Percentiles rank a stretch among this genome's conserved stretches.
These are phyloP conservation scores for Grosmannia serpens DNA, from an alignment of 2,329 filamentous ascomycete species.

Conservation along the genomic window DNA sequence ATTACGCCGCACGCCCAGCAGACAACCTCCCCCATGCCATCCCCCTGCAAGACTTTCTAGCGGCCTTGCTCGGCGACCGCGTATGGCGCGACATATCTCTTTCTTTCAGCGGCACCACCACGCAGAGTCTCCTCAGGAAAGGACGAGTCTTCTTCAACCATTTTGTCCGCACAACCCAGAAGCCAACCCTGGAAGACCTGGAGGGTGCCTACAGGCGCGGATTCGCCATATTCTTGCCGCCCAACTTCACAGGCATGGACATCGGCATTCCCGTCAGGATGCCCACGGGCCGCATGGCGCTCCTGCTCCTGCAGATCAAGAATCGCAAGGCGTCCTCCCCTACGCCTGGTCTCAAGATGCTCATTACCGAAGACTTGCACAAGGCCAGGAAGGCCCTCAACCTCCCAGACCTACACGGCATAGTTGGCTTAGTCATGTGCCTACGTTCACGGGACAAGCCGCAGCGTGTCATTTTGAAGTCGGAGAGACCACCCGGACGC, in stretches of 20 bases:
- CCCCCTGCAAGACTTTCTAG: neutral
- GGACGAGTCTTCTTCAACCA: slow-evolving; percentile 1
- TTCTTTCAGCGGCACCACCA: neutral
- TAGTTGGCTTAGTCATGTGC: neutral
- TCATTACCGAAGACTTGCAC: neutral
- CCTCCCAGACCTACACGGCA: neutral
- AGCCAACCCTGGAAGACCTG: neutral
- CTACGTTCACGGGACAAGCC: neutral
- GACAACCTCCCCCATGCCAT: neutral
- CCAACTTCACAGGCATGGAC: slow-evolving; percentile 3
- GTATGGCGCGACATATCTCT: neutral
- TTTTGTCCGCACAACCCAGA: neutral
- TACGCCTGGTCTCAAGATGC: neutral
- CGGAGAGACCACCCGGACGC: too few relatives aligned
- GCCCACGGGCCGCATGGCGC: neutral
- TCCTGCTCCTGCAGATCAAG: slow-evolving; percentile 1
- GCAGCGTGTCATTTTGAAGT: too few relatives aligned
- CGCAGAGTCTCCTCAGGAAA: neutral
- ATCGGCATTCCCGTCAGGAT: neutral
- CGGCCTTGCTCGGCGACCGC: neutral
- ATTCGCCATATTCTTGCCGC: neutral
- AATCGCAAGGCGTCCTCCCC: neutral
- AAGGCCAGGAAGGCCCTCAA: neutral
- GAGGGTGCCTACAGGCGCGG: neutral
- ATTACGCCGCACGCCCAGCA: neutral